Evolutionary conservation across 495 filamentous ascomycete species (phyloP).

Genomic region (Pyrenopolyporus hunteri): DNA sequence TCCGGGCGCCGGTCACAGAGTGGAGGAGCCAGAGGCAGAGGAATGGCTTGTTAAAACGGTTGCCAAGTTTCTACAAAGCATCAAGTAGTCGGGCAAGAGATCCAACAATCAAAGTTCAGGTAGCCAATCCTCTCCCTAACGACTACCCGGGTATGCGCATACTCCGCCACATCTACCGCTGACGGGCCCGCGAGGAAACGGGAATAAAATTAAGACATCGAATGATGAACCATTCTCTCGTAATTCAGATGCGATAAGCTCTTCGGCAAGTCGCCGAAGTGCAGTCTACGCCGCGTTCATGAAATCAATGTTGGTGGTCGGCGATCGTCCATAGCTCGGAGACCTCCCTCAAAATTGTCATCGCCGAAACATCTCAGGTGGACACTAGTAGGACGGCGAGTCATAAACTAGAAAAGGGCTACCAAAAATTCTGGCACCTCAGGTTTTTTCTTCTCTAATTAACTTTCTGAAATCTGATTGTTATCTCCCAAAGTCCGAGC

Average conservation of each 20-base stretch:
- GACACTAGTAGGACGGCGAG: conserved; percentile 9
- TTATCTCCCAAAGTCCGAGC: conserved; percentile 5
- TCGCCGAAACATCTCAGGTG: conserved; percentile 28
- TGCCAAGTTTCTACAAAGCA: conserved; percentile 43
- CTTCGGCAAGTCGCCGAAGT: neutral
- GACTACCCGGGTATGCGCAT: too few species aligned
- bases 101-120: neutral
- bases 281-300: neutral
- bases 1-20: conserved; percentile 51
- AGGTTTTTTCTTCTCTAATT: neutral
- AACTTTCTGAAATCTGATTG: neutral
- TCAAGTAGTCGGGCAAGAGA: conserved; percentile 27
- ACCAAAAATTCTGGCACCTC: neutral
- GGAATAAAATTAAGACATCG: neutral
- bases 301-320: conserved; percentile 8
- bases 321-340: conserved; percentile 23
- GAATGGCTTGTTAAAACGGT: conserved; percentile 49
- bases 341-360: conserved; percentile 20
- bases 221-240: too few species aligned
- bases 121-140: neutral
- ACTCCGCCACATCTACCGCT: too few species aligned
- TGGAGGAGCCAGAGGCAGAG: conserved; percentile 45
- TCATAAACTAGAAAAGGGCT: neutral
- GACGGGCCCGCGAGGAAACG: neutral
- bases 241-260: too few species aligned